Evolutionary conservation across 495 filamentous ascomycete genomes (phyloP).

Genomic region (Neurospora sp.): DNA sequence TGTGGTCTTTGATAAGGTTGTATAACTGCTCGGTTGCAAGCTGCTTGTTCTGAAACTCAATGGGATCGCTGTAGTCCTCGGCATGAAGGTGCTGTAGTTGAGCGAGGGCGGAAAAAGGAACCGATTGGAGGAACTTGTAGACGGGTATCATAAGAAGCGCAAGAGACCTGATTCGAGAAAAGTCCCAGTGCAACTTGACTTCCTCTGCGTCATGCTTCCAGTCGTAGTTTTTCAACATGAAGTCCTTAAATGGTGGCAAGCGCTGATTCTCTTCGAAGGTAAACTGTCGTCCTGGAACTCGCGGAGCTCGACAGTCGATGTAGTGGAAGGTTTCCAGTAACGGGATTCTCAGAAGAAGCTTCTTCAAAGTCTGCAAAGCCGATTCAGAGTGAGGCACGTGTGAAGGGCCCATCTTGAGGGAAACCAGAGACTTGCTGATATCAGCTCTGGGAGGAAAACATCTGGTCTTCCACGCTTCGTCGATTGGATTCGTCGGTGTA

Average conservation of each 20-base stretch:
- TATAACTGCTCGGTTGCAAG: constrained; percentile 14
- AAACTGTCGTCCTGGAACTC: constrained; percentile 16
- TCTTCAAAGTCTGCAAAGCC: constrained; percentile 15
- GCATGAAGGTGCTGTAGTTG: constrained; percentile 13
- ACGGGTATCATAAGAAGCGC: constrained; percentile 21
- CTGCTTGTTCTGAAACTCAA: neutral
- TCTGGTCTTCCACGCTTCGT: neutral
- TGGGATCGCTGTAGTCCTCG: constrained; percentile 18
- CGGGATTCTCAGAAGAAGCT: constrained; percentile 13
- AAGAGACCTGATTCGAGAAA: constrained; percentile 16
- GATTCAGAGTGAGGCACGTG: constrained; percentile 16
- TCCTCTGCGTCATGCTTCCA: constrained; percentile 18
- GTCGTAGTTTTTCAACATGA: constrained; percentile 23
- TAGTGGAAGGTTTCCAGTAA: constrained; percentile 16
- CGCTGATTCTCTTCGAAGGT: constrained; percentile 17
- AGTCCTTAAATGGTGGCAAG: constrained; percentile 18
- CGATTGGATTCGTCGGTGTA: neutral
- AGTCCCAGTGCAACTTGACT: constrained; percentile 22
- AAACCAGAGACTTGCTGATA: neutral
- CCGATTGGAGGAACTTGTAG: constrained; percentile 17
- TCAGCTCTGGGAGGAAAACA: neutral
- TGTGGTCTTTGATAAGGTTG: constrained; percentile 9
- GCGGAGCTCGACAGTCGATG: constrained; percentile 10
- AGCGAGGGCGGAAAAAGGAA: constrained; percentile 10
- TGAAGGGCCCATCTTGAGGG: constrained; percentile 14